Percentiles rank a stretch among this genome's conserved stretches.
Evolutionary conservation across 1,284 basidiomycete genomes (phyloP).

Genomic region (Rhodotorula sp.): DNA sequence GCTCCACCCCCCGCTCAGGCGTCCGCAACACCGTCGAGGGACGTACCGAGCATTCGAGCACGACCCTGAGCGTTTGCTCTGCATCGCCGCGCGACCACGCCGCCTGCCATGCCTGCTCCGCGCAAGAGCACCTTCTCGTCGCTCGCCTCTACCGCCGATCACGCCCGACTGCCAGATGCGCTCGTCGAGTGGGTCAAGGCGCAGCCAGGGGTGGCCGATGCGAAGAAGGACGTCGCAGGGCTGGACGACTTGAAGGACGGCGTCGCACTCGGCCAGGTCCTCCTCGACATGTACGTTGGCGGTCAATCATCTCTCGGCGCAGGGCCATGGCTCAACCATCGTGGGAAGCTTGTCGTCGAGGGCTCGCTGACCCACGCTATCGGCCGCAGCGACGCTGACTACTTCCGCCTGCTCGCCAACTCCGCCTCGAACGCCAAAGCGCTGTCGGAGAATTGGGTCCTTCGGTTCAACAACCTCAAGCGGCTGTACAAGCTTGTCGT

Average conservation of each 20-base stretch:
- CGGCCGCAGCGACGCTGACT: slow-evolving; percentile 66
- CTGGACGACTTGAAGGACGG: slow-evolving; percentile 33
- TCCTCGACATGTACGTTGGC: slow-evolving; percentile 26
- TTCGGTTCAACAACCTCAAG: slow-evolving; percentile 80
- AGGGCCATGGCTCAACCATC: accelerated
- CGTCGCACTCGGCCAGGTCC: slow-evolving; percentile 13
- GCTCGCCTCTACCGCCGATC: slow-evolving; percentile 16
- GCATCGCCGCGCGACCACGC: neutral
- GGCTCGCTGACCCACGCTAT: neutral
- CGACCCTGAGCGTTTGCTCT: too few species aligned
- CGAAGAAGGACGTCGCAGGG: neutral
- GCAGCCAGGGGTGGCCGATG: neutral
- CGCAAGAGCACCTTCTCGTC: slow-evolving; percentile 30
- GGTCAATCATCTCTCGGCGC: neutral
- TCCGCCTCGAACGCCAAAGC: slow-evolving; percentile 55
- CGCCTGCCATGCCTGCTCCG: slow-evolving; percentile 15
- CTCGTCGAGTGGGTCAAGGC: slow-evolving; percentile 23
- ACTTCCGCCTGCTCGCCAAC: slow-evolving; percentile 67
- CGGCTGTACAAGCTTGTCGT: slow-evolving; percentile 81
- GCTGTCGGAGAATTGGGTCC: slow-evolving; percentile 78
- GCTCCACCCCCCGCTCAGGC: too few species aligned
- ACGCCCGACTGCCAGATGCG: slow-evolving; percentile 17
- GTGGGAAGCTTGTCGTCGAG: too few species aligned
- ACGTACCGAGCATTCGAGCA: too few species aligned
- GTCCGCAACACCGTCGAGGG: too few species aligned